Evolutionary conservation across 495 filamentous ascomycete species (phyloP).

Genomic region (Daldinia bambusicola): DNA sequence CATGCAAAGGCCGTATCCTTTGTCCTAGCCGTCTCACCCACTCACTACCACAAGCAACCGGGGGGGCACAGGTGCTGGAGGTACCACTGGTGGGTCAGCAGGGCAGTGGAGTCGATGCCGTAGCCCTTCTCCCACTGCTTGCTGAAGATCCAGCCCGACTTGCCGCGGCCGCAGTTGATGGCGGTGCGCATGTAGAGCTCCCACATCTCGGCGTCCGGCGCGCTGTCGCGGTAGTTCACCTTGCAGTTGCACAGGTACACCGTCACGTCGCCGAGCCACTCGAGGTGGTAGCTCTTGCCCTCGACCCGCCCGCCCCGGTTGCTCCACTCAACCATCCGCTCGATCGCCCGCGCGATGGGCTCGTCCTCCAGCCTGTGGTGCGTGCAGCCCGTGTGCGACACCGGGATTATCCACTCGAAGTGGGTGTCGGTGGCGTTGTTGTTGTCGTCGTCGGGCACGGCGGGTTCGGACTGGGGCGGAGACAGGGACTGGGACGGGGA

Average conservation of each 20-base stretch:
- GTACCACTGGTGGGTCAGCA: not conserved
- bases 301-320: not conserved
- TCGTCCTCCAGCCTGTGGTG: not conserved
- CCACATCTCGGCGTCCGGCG: constrained; percentile 24
- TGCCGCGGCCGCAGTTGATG: constrained; percentile 23
- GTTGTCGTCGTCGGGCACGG: not conserved
- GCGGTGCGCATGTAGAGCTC: constrained; percentile 31
- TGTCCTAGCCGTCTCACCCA: no score
- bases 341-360: not conserved
- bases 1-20: no score
- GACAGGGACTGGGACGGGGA: no score
- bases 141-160: constrained; percentile 37
- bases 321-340: constrained; percentile 12
- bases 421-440: not conserved
- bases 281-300: not conserved
- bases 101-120: constrained; percentile 6
- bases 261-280: not conserved
- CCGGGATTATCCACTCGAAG: constrained; percentile 22
- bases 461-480: no score
- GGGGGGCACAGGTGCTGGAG: no score
- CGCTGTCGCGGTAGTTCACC: not conserved
- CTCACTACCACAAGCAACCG: no score
- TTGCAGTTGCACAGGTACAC: constrained; percentile 64
- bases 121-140: constrained; percentile 42
- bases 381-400: constrained; percentile 29